Conservation (phyloP, 2,329 filamentous ascomycete species). For the Colletotrichum echinochloae region DNA sequence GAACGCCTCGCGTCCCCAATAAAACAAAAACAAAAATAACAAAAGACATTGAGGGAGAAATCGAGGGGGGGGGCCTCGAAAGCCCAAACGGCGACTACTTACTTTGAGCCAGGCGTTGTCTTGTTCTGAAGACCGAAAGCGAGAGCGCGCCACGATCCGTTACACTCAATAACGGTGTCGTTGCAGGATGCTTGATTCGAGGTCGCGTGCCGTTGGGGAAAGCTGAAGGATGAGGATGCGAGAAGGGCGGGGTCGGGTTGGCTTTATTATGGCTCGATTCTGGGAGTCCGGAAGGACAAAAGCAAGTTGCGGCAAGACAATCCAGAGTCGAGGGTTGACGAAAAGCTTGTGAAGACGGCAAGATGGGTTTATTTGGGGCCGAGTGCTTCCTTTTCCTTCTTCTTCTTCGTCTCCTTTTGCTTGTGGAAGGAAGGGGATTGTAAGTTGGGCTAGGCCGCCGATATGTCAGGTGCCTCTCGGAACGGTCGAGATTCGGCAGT, state of each 20-base stretch:
- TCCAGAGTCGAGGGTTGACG: background rate
- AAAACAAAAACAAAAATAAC: slow-evolving; percentile 9
- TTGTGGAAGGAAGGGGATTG: slow-evolving; percentile 18
- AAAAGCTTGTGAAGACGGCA: slow-evolving; percentile 28
- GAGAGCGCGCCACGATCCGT: background rate
- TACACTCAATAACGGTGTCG: background rate
- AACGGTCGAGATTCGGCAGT: slow-evolving; percentile 22
- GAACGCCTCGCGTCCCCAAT: slow-evolving; percentile 40
- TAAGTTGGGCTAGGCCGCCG: slow-evolving; percentile 13
- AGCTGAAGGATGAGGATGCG: background rate
- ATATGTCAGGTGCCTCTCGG: slow-evolving; percentile 37
- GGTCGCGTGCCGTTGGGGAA: slow-evolving; percentile 14
- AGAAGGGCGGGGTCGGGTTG: slow-evolving; percentile 3
- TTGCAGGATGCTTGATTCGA: slow-evolving; percentile 3
- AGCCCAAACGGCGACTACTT: slow-evolving; percentile 11
- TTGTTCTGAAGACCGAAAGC: slow-evolving; percentile 2
- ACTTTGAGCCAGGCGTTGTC: slow-evolving; percentile 6
- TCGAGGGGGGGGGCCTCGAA: background rate
- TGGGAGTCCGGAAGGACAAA: background rate
- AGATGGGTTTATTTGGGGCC: background rate
- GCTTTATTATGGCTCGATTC: slow-evolving; percentile 5
- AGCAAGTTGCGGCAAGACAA: slow-evolving; percentile 16
- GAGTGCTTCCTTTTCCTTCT: background rate
- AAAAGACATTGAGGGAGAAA: slow-evolving; percentile 30
- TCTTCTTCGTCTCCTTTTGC: background rate